Evolutionary conservation across 192 early-diverging fungal genomes (phyloP).

Genomic region (Coemansia sp.): DNA sequence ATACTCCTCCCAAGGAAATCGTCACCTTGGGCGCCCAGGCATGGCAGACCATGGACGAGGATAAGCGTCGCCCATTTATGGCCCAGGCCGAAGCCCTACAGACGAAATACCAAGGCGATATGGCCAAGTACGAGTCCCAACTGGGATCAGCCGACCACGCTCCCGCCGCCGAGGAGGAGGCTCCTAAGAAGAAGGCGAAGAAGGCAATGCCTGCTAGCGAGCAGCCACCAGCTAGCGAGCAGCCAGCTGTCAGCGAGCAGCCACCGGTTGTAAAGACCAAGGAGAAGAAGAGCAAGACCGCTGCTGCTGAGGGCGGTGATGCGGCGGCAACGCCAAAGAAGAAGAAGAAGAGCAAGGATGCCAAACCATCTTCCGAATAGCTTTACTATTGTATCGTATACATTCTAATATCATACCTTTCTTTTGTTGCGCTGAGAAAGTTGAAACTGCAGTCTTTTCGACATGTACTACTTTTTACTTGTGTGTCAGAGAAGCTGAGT

Average conservation of each 20-base stretch:
- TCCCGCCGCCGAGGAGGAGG: neutral
- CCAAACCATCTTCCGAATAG: neutral
- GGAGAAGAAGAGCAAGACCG: neutral
- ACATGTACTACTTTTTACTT: neutral
- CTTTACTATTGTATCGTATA: neutral
- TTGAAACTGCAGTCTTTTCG: neutral
- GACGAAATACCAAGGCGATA: neutral
- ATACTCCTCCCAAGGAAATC: neutral
- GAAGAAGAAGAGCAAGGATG: slow-evolving; percentile 6
- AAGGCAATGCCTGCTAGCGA: neutral
- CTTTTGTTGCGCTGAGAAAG: neutral
- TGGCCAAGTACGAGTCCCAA: neutral
- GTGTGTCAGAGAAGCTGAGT: no score
- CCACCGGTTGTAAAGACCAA: neutral
- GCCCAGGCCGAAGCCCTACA: neutral
- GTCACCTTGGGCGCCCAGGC: neutral
- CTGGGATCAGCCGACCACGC: neutral
- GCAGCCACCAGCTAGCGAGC: neutral
- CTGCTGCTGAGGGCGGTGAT: neutral
- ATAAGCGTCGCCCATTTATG: slow-evolving; percentile 1
- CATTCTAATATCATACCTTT: neutral
- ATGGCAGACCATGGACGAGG: neutral
- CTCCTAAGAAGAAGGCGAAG: neutral
- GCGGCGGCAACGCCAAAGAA: neutral
- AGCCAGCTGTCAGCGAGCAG: neutral